Evolutionary conservation across 2,329 filamentous ascomycete species (phyloP).

Genomic region (Aspergillus latus): DNA sequence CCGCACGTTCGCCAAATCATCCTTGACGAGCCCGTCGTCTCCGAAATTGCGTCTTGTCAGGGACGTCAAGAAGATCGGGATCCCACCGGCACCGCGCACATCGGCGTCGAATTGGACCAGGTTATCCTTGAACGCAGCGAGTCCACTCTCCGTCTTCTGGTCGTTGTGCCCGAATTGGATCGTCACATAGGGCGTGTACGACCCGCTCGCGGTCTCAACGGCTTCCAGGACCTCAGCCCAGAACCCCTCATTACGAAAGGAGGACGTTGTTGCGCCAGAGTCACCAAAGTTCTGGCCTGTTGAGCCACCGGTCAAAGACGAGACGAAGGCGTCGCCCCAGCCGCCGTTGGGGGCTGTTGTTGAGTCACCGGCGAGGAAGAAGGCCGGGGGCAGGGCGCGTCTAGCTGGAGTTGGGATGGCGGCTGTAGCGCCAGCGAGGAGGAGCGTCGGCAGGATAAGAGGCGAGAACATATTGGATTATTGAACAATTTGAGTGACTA

Average conservation of each 20-base stretch:
- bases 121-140: constrained; percentile 9
- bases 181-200: constrained; percentile 16
- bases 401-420: background rate
- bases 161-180: constrained; percentile 21
- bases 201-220: background rate
- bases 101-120: constrained; percentile 12
- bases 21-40: background rate
- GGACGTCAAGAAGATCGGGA: constrained; percentile 16
- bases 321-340: constrained; percentile 17
- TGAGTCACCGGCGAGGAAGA: constrained; percentile 18
- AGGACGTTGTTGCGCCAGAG: constrained; percentile 13
- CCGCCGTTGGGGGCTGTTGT: constrained; percentile 15
- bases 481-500: background rate
- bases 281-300: constrained; percentile 13
- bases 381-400: constrained; percentile 1
- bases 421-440: background rate
- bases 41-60: constrained; percentile 13
- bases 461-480: background rate
- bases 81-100: constrained; percentile 11
- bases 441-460: background rate
- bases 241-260: constrained; percentile 11
- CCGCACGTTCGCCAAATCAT: constrained; percentile 12
- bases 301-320: constrained; percentile 1
- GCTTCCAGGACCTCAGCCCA: constrained; percentile 13
- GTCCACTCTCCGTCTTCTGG: constrained; percentile 11